Percentiles rank a stretch among this genome's conserved stretches.
Evolutionary conservation across 1,139 yeast species (phyloP).

Genomic region (Nematodospora anomalae): DNA sequence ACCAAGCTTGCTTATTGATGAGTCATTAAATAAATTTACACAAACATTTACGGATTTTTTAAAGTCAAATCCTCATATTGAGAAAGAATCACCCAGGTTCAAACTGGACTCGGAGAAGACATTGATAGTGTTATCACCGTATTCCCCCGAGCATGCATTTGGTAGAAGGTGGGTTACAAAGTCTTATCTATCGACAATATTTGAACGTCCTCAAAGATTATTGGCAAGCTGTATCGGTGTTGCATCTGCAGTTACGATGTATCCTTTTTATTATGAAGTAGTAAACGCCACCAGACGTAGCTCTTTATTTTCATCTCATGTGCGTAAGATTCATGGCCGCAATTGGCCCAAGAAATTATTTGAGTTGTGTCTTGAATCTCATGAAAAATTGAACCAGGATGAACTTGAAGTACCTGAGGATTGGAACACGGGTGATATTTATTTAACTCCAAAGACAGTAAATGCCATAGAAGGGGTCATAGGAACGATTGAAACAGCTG

Average conservation of each 20-base stretch:
- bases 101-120: constrained; percentile 49
- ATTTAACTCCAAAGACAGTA: constrained; percentile 65
- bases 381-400: constrained; percentile 52
- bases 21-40: constrained; percentile 38
- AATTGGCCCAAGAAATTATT: constrained; percentile 68
- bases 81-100: constrained; percentile 49
- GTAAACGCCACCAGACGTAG: constrained; percentile 49
- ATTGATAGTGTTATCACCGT: constrained; percentile 57
- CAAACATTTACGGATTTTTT: constrained; percentile 49
- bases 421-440: constrained; percentile 87
- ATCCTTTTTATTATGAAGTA: constrained; percentile 60
- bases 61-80: constrained; percentile 55
- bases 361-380: constrained; percentile 60
- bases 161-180: constrained; percentile 78
- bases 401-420: constrained; percentile 74
- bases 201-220: constrained; percentile 81
- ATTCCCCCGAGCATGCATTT: constrained; percentile 66
- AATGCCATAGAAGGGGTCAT: constrained; percentile 78
- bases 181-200: constrained; percentile 65
- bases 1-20: constrained; percentile 38
- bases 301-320: constrained; percentile 57
- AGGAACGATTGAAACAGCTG: constrained; percentile 74
- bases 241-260: constrained; percentile 72
- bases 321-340: constrained; percentile 69
- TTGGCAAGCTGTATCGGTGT: constrained; percentile 77